A percentile compares a stretch with the other conserved stretches of the same genome.
These are phyloP conservation scores for Leishmania mexicana DNA, from an alignment of 208 protist species.

Conservation along the genomic window DNA sequence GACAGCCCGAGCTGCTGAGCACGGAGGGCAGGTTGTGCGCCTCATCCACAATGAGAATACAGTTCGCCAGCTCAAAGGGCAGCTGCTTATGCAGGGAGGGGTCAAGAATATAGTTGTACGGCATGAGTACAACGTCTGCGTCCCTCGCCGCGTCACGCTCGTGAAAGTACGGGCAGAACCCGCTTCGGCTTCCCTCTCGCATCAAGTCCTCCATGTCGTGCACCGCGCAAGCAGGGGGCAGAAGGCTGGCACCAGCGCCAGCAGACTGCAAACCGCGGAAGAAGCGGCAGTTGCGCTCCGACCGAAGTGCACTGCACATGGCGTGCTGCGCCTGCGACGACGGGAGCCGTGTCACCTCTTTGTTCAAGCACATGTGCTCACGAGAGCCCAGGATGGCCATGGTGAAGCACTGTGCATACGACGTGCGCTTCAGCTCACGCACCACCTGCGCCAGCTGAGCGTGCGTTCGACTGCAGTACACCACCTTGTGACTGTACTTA, in stretches of 20 bases:
- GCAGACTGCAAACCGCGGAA: conserved; percentile 56
- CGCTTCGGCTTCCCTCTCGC: conserved; percentile 50
- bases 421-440: conserved; percentile 94
- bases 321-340: conserved; percentile 66
- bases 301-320: conserved; percentile 72
- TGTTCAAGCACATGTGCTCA: conserved; percentile 97
- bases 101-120: conserved; percentile 99
- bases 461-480: conserved; percentile 98
- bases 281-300: conserved; percentile 78
- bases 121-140: conserved; percentile 97
- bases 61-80: conserved; percentile 71
- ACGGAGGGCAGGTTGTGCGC: conserved; percentile 96
- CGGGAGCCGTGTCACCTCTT: conserved; percentile 69
- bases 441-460: conserved; percentile 98
- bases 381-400: conserved; percentile 95
- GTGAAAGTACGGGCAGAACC: conserved; percentile 97
- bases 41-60: conserved; percentile 97
- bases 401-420: conserved; percentile 70
- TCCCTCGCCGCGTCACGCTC: conserved; percentile 76
- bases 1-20: conserved; percentile 55
- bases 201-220: conserved; percentile 96
- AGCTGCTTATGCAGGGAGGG: conserved; percentile 81
- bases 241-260: conserved; percentile 8
- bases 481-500: conserved; percentile 48
- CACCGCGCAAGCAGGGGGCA: conserved; percentile 42